These are phyloP conservation scores for Nemophila menziesii DNA, from an alignment of 257 asterid genomes.

Conservation along the genomic window DNA sequence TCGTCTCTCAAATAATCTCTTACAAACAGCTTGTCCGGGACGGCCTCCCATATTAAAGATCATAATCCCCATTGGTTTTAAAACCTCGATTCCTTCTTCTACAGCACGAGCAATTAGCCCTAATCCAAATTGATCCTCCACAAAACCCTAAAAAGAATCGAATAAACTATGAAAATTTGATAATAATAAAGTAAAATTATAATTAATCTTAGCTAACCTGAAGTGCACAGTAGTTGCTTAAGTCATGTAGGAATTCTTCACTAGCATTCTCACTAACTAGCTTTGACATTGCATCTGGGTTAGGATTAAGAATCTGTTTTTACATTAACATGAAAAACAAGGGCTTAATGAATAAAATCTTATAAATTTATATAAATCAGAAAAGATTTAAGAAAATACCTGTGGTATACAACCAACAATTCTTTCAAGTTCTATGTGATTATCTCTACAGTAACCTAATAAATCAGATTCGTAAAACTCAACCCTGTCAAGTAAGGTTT, in stretches of 20 bases:
- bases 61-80: conserved; percentile 95
- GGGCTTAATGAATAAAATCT: neutral
- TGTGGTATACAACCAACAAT: conserved; percentile 99
- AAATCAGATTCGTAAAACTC: conserved; percentile 93
- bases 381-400: conserved; percentile 35
- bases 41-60: conserved; percentile 99
- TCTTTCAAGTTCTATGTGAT: conserved; percentile 82
- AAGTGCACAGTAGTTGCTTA: conserved; percentile 95
- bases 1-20: conserved; percentile 96
- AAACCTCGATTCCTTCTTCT: conserved; percentile 95
- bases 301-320: conserved; percentile 93
- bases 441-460: conserved; percentile 82
- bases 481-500: conserved; percentile 83
- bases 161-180: neutral
- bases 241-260: conserved; percentile 75
- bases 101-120: conserved; percentile 98
- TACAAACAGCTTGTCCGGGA: conserved; percentile 95
- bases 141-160: conserved; percentile 61
- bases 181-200: neutral
- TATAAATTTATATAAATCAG: neutral
- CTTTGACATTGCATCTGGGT: conserved; percentile 99
- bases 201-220: conserved; percentile 40
- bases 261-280: conserved; percentile 91
- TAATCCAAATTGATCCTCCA: conserved; percentile 97
- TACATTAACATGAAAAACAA: conserved; percentile 4